Evolutionary conservation across 176 grass and related monocot genomes (phyloP).

Genomic region (Eremochloa ophiuroides): DNA sequence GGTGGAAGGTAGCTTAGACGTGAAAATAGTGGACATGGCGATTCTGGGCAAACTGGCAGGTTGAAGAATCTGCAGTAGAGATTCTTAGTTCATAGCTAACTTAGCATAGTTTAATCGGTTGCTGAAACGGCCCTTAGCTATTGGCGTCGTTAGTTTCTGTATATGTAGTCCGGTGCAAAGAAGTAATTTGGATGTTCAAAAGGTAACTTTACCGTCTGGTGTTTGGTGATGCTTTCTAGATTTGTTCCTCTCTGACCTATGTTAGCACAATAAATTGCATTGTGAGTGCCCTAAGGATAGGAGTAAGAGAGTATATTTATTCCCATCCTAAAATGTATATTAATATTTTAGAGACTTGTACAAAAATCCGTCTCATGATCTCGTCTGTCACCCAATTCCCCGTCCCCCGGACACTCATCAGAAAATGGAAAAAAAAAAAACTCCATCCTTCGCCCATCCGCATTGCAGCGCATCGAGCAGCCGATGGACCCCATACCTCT

Average conservation of each 20-base stretch:
- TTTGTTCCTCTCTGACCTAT: neutral
- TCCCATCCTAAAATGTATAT: too few species aligned
- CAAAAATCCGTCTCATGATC: too few species aligned
- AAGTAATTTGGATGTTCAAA: neutral
- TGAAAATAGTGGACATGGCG: conserved; percentile 76
- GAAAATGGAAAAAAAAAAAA: too few species aligned
- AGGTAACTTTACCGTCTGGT: neutral
- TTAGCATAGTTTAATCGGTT: neutral
- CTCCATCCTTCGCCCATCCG: too few species aligned
- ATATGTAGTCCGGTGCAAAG: neutral
- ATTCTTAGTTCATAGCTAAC: neutral
- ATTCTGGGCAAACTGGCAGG: conserved; percentile 60
- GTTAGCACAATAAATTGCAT: too few species aligned
- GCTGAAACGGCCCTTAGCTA: neutral
- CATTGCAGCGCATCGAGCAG: too few species aligned
- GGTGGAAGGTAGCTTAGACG: conserved; percentile 43
- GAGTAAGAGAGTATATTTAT: too few species aligned
- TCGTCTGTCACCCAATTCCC: too few species aligned
- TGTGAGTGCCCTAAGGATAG: too few species aligned
- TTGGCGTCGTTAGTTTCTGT: neutral
- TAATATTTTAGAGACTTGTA: too few species aligned
- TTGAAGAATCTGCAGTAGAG: neutral
- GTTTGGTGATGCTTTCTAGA: neutral
- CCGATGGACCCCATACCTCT: too few species aligned
- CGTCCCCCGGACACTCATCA: too few species aligned